A percentile compares a stretch with the other conserved stretches of the same genome.
These are phyloP conservation scores for Hanseniaspora valbyensis DNA, from an alignment of 805 yeast genomes.

Conservation along the genomic window DNA sequence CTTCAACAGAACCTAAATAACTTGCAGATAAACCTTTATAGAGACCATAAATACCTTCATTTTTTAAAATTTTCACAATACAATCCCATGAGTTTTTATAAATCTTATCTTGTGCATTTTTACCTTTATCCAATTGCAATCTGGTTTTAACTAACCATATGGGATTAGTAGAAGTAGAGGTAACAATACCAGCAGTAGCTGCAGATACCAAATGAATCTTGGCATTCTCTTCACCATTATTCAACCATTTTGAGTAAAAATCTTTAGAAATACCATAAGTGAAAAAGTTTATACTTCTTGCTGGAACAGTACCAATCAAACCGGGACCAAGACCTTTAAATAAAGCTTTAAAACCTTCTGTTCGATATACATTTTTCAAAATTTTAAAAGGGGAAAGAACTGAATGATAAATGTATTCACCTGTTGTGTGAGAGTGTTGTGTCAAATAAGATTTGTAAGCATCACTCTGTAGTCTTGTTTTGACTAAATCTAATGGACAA, in stretches of 20 bases:
- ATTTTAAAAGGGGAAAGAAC: slow-evolving; percentile 30
- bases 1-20: slow-evolving; percentile 83
- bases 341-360: slow-evolving; percentile 76
- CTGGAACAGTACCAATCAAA: slow-evolving; percentile 94
- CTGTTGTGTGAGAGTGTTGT: slow-evolving; percentile 16
- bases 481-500: slow-evolving; percentile 91
- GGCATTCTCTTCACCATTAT: slow-evolving; percentile 66
- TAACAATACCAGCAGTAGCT: slow-evolving; percentile 81
- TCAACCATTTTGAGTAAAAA: slow-evolving; percentile 50
- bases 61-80: slow-evolving; percentile 48
- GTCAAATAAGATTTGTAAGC: slow-evolving; percentile 43
- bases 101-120: slow-evolving; percentile 39
- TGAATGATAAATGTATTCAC: slow-evolving; percentile 5
- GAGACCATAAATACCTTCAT: slow-evolving; percentile 71
- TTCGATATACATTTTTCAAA: slow-evolving; percentile 50
- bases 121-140: slow-evolving; percentile 74
- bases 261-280: slow-evolving; percentile 93
- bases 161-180: slow-evolving; percentile 94
- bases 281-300: slow-evolving; percentile 90
- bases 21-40: slow-evolving; percentile 92
- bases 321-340: slow-evolving; percentile 96
- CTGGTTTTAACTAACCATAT: slow-evolving; percentile 95
- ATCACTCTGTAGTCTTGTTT: slow-evolving; percentile 88
- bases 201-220: slow-evolving; percentile 82
- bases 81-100: slow-evolving; percentile 86